Evolutionary conservation across 2,329 filamentous ascomycete genomes (phyloP).

Genomic region (Aspergillus sclerotialis): DNA sequence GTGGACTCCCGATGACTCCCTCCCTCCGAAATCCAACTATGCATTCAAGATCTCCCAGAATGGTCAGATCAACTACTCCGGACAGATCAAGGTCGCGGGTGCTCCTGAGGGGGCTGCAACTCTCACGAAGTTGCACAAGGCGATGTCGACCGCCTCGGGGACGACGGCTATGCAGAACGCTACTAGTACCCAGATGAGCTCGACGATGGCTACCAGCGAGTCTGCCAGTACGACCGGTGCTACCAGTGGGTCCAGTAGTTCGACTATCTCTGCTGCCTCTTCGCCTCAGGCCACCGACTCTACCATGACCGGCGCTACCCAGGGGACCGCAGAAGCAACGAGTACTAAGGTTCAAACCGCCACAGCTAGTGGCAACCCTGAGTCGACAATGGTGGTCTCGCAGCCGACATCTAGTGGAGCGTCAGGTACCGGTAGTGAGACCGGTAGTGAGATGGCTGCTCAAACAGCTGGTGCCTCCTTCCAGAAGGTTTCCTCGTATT

Average conservation of each 20-base stretch:
- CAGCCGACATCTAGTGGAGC: no score
- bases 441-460: no score
- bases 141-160: conserved; percentile 1
- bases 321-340: no score
- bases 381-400: no score
- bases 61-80: conserved; percentile 49
- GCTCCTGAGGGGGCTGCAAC: conserved; percentile 14
- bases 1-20: conserved; percentile 43
- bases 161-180: not conserved
- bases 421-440: no score
- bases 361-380: no score
- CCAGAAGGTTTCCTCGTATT: conserved; percentile 6
- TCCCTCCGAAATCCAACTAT: conserved; percentile 45
- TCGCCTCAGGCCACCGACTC: no score
- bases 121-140: conserved; percentile 5
- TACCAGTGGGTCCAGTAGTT: conserved; percentile 4
- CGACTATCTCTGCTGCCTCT: no score
- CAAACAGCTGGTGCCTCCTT: conserved; percentile 10
- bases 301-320: no score
- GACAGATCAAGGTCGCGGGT: conserved; percentile 41
- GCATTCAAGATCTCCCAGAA: conserved; percentile 54
- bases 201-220: not conserved
- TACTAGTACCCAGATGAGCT: not conserved
- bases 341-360: no score
- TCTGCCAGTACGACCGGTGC: conserved; percentile 9